Conservation (phyloP, 441 rosid species). For the Geranium incanum region DNA sequence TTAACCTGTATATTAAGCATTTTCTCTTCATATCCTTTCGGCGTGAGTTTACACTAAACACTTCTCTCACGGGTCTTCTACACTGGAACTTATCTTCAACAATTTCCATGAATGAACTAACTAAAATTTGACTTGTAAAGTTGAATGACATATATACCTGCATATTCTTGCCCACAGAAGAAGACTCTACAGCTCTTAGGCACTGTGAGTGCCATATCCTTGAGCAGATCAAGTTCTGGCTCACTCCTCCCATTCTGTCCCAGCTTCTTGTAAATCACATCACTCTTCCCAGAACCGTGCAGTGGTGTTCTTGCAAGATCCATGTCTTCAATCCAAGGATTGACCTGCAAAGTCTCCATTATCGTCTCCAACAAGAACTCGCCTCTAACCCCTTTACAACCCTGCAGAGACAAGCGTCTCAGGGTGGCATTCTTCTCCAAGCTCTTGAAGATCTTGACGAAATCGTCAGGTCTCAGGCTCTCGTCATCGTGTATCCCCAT, state of each 20-base stretch:
- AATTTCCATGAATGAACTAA: no score
- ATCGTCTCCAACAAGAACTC: constrained; percentile 55
- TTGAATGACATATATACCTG: constrained; percentile 37
- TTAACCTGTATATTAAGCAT: no score
- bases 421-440: constrained; percentile 69
- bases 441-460: constrained; percentile 54
- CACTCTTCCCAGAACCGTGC: constrained; percentile 58
- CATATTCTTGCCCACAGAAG: constrained; percentile 91
- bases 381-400: constrained; percentile 79
- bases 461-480: constrained; percentile 66
- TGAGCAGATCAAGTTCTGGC: constrained; percentile 54
- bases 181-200: constrained; percentile 78
- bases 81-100: no score
- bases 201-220: constrained; percentile 80
- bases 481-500: constrained; percentile 69
- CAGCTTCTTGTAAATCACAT: constrained; percentile 61
- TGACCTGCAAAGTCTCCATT: constrained; percentile 66
- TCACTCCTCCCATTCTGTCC: constrained; percentile 56
- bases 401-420: constrained; percentile 66
- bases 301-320: constrained; percentile 77
- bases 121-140: background rate
- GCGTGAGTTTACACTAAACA: no score
- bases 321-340: constrained; percentile 80
- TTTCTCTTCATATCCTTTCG: no score
- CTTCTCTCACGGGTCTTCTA: no score